Base-by-base conservation (phyloP, 306 rosid species). In the Carpinus viminea region DNA sequence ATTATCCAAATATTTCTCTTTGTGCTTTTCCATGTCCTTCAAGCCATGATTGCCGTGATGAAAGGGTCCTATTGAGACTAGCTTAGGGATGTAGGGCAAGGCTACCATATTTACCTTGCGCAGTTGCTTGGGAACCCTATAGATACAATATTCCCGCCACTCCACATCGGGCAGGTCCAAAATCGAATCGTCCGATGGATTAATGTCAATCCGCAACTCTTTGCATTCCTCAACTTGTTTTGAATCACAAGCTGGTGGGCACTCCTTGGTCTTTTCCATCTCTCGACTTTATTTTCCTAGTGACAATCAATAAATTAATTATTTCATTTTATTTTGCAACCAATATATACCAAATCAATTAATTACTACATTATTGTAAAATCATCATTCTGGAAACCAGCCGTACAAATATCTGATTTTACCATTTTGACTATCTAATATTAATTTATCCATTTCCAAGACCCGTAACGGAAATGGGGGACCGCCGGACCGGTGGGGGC, bases 11-110 rank as follows among this genome's bases (percentile, higher is more conserved):
- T 50, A 57, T 7, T 1, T 68, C 0, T 1, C 4, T 8, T 75
- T 80, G 7, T 26, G 46, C 11, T 0, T 2, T 9, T 76, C 70
- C 81, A 81, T 76, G 8, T 78, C 60, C 51, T 17, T 10, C 45
- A 76, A 47, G 13, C 53, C 52, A 10, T 18, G 18, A 1, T 28
- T 43, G 11, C 61, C 24, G 10, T 72, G 16, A 77, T 76, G 85
- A 24, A 70, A 62, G n/a, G 68, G 81, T 43, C 85, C 85, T 2
- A 81, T 76, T 7, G 85, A 77, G 3, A 82, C 8, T 8, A 76
- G 24, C 20, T 72, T 73, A 8, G 84, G 81, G 51, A 70, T 76
- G 81, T 71, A n/a, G n/a, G n/a, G n/a, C n/a, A n/a, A 81, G 12
- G 74, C 72, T 5, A 28, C 59, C 12, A n/a, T 21, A 1, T 81